phyloP scores from a whole-genome alignment of 2,329 filamentous ascomycete species.

The Grosmannia huntii region DNA sequence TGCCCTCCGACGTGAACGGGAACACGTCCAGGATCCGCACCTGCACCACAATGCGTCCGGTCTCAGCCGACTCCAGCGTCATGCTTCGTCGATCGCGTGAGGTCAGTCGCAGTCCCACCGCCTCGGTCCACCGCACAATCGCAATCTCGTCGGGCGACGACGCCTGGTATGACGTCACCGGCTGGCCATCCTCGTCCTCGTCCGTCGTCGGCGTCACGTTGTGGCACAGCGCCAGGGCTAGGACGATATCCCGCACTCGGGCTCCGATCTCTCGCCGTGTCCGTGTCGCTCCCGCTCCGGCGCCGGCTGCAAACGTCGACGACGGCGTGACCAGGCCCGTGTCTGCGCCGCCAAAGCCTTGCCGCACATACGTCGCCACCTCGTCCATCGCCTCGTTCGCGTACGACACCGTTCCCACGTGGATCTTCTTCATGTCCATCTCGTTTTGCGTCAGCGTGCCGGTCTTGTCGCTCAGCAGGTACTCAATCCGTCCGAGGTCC shows the following conservation, averaged over 20 bases:
- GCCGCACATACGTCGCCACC: constrained; percentile 71
- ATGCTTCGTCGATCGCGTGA: constrained; percentile 83
- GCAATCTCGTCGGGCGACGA: constrained; percentile 97
- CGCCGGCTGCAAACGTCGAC: constrained; percentile 41
- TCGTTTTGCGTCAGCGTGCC: constrained; percentile 97
- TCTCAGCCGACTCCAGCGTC: constrained; percentile 64
- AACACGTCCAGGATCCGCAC: constrained; percentile 90
- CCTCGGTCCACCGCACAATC: constrained; percentile 91
- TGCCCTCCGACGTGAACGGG: constrained; percentile 94
- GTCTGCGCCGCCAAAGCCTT: constrained; percentile 54
- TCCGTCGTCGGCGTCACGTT: constrained; percentile 92
- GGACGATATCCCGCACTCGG: constrained; percentile 80
- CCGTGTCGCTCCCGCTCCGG: constrained; percentile 55
- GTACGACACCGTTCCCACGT: constrained; percentile 95
- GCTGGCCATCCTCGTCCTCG: constrained; percentile 58
- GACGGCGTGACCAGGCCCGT: constrained; percentile 60
- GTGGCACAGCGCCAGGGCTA: constrained; percentile 87
- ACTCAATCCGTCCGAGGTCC: constrained; percentile 89
- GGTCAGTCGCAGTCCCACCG: constrained; percentile 71
- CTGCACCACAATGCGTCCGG: constrained; percentile 61
- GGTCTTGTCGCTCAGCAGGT: constrained; percentile 92
- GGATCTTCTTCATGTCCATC: constrained; percentile 98
- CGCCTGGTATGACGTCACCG: constrained; percentile 80
- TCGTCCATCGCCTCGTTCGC: constrained; percentile 99
- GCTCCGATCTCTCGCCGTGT: constrained; percentile 88